Conservation (phyloP, 352 stramenopile species). For the Globisporangium uncinulatum region DNA sequence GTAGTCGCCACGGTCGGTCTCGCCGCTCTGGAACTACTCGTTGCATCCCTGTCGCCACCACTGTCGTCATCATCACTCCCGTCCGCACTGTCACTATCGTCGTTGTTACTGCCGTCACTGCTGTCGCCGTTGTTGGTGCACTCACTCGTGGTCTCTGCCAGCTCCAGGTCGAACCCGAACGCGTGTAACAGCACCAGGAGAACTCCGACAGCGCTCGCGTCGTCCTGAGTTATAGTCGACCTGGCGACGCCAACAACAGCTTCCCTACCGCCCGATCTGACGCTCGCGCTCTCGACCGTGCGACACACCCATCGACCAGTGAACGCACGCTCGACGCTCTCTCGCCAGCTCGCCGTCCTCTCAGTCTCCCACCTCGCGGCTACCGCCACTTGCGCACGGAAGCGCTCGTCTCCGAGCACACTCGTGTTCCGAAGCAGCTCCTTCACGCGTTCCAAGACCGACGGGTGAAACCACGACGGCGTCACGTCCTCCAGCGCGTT, state of each 20-base stretch:
- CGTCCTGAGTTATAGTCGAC: neutral
- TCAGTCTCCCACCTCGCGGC: neutral
- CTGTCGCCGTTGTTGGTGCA: neutral
- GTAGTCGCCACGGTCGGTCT: no score
- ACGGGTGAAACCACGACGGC: constrained; percentile 3
- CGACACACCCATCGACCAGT: constrained; percentile 15
- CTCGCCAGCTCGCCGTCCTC: neutral
- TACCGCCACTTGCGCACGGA: constrained; percentile 8
- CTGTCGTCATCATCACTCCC: no score
- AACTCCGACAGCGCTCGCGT: neutral
- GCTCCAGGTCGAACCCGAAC: constrained; percentile 1
- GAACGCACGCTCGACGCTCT: neutral
- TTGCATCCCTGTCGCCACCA: no score
- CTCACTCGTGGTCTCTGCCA: neutral
- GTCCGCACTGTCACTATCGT: neutral
- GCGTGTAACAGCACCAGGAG: constrained; percentile 4
- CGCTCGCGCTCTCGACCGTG: neutral
- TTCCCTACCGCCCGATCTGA: neutral
- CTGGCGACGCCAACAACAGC: neutral
- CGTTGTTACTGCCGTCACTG: neutral
- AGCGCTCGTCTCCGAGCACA: constrained; percentile 3
- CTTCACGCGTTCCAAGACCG: constrained; percentile 2
- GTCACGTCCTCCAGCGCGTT: neutral
- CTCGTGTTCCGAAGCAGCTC: constrained; percentile 10
- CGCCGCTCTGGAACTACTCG: no score